These are phyloP conservation scores for Arthrinium phaeospermum DNA, from an alignment of 2,329 filamentous ascomycete genomes.

Conservation along the genomic window DNA sequence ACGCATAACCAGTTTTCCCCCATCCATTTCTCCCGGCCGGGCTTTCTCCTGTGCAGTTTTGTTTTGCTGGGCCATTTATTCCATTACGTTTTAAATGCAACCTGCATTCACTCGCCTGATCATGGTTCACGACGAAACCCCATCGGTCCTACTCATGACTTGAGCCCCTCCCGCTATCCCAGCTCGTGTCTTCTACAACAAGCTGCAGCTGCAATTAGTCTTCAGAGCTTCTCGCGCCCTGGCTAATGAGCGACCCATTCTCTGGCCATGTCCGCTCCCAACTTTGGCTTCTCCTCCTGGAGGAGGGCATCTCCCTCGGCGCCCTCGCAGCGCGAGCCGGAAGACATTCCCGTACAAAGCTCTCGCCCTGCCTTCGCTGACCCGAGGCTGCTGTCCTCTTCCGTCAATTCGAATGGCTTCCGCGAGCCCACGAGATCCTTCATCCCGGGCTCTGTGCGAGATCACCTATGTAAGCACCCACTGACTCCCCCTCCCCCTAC, in stretches of 20 bases:
- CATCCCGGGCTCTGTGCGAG: conserved; percentile 68
- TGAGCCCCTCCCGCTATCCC: conserved; percentile 7
- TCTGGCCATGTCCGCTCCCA: conserved; percentile 51
- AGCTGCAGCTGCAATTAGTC: not conserved
- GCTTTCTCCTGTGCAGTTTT: not conserved
- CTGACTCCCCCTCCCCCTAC: not conserved
- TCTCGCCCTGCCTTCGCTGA: conserved; percentile 29
- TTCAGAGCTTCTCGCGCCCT: not conserved
- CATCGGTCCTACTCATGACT: conserved; percentile 7
- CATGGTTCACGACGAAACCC: conserved; percentile 11
- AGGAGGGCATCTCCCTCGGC: conserved; percentile 47
- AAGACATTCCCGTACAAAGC: conserved; percentile 34
- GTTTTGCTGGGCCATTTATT: not conserved
- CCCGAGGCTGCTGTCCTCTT: conserved; percentile 38
- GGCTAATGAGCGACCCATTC: not conserved
- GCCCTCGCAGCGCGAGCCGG: conserved; percentile 38
- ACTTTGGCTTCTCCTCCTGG: conserved; percentile 55
- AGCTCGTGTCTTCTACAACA: not conserved
- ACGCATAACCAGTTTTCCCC: not conserved
- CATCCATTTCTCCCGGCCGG: not conserved
- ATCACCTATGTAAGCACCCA: conserved; percentile 57
- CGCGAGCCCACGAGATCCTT: conserved; percentile 75
- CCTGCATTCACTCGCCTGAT: conserved; percentile 5
- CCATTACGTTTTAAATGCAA: conserved; percentile 1
- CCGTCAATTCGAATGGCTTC: conserved; percentile 48